A percentile compares a stretch with the other conserved stretches of the same genome.
phyloP scores from a whole-genome alignment of 139 green algal genomes.

The Pleodorina starrii region DNA sequence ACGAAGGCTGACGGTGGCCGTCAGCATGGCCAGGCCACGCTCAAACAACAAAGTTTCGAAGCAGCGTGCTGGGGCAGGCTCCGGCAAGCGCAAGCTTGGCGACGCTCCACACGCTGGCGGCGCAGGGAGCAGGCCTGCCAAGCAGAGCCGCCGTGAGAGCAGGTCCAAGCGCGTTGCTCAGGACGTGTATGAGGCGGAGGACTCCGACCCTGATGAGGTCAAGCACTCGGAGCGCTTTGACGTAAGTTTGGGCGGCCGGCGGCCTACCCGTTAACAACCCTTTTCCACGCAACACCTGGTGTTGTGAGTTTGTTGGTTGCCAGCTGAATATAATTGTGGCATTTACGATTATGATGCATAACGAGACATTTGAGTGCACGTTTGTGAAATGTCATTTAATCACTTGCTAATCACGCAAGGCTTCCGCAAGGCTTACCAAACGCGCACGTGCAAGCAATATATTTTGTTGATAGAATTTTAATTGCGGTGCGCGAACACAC shows the following conservation, averaged over 20 bases:
- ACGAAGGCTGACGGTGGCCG: neutral
- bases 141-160: slow-evolving; percentile 8
- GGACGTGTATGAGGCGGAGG: slow-evolving; percentile 78
- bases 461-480: neutral
- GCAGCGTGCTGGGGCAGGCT: neutral
- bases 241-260: slow-evolving; percentile 63
- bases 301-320: too few species aligned
- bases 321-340: too few species aligned
- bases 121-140: neutral
- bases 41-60: slow-evolving; percentile 14
- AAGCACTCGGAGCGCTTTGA: slow-evolving; percentile 68
- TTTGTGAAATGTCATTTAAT: too few species aligned
- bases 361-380: too few species aligned
- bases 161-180: neutral
- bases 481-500: neutral
- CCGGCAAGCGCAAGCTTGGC: slow-evolving; percentile 26
- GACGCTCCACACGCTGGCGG: neutral
- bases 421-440: too few species aligned
- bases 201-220: slow-evolving; percentile 72
- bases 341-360: too few species aligned
- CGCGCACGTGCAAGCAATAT: too few species aligned
- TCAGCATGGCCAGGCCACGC: slow-evolving; percentile 15
- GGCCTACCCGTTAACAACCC: too few species aligned
- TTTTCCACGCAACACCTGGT: too few species aligned
- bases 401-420: too few species aligned